A percentile compares a stretch with the other conserved stretches of the same genome.
phyloP scores from a whole-genome alignment of 139 green algal species.

The Chlorella ohadii region DNA sequence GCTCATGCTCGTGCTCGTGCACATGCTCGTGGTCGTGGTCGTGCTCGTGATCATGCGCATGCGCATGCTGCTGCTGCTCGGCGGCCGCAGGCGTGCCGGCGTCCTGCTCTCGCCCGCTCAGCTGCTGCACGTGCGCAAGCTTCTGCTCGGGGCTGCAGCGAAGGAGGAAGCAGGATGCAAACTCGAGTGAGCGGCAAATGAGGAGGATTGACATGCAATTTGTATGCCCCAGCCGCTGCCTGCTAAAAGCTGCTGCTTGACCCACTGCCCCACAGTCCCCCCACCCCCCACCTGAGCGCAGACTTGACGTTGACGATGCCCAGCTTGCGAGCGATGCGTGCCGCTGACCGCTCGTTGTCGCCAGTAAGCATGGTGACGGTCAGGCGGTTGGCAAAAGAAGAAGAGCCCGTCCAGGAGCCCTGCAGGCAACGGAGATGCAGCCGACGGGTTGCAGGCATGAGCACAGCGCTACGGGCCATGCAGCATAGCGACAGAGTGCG shows the following conservation, averaged over 20 bases:
- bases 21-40: background rate
- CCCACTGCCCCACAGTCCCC: too few species aligned
- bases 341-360: slow-evolving; percentile 72
- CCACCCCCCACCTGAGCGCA: slow-evolving; percentile 57
- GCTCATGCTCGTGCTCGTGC: too few species aligned
- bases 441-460: too few species aligned
- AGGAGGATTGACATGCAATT: too few species aligned
- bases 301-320: slow-evolving; percentile 67
- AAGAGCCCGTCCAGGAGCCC: slow-evolving; percentile 32
- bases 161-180: background rate
- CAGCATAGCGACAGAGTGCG: too few species aligned
- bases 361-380: slow-evolving; percentile 70
- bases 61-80: background rate
- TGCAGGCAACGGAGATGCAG: too few species aligned
- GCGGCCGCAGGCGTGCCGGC: too few species aligned
- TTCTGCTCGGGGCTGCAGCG: slow-evolving; percentile 77
- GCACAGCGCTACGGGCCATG: too few species aligned
- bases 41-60: too few species aligned
- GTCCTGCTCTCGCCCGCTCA: slow-evolving; percentile 13
- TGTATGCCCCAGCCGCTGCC: too few species aligned
- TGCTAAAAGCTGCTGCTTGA: too few species aligned
- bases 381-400: slow-evolving; percentile 6
- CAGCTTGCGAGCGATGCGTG: slow-evolving; percentile 61
- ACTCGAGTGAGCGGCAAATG: too few species aligned
- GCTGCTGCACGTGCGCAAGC: slow-evolving; percentile 51